Evolutionary conservation across 2,329 filamentous ascomycete species (phyloP).

Genomic region (Botryotinia calthae): DNA sequence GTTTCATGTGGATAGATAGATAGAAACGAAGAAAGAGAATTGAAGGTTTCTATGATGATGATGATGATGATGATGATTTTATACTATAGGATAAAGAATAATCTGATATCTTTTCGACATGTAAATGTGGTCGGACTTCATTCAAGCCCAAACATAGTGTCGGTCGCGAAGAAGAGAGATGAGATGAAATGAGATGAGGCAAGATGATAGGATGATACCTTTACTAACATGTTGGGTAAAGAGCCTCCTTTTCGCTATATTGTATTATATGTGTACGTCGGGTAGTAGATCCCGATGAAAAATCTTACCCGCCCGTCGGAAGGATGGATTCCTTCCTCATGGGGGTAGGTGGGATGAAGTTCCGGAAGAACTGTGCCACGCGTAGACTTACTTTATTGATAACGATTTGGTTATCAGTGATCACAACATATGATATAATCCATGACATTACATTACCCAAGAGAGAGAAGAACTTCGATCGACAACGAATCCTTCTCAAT

Average conservation of each 20-base stretch:
- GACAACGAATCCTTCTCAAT: background rate
- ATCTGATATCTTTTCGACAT: background rate
- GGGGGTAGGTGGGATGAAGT: background rate
- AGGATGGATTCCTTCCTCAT: background rate
- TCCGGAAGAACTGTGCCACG: background rate
- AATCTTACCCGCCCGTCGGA: slow-evolving; percentile 1
- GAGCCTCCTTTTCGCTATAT: background rate
- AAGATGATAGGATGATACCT: background rate
- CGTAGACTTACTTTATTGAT: background rate
- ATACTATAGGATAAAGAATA: background rate
- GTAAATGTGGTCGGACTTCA: background rate
- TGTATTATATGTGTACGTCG: background rate
- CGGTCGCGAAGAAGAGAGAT: background rate
- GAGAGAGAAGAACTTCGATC: background rate
- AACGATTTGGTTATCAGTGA: background rate
- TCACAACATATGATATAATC: background rate
- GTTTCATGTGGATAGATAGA: background rate
- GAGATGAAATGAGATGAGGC: background rate
- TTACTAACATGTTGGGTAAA: background rate
- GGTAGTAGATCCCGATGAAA: background rate
- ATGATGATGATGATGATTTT: background rate
- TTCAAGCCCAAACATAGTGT: background rate
- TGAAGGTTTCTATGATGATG: background rate
- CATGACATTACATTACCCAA: background rate
- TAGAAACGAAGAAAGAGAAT: background rate